Conservation (phyloP, 495 filamentous ascomycete species). For the Aspergillus ellipticus region DNA sequence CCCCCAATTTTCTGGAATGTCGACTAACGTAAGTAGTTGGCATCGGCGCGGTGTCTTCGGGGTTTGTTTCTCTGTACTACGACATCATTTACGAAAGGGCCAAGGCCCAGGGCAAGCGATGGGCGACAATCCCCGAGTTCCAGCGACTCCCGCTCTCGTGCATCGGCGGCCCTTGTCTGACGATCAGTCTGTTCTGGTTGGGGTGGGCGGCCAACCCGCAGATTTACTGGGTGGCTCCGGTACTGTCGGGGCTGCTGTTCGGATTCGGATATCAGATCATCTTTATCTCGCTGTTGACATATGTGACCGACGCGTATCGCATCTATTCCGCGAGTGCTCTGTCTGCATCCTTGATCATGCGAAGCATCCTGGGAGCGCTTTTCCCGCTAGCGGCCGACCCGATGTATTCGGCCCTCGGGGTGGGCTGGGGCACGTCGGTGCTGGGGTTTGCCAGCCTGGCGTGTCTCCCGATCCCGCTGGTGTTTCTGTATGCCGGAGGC, state of each 20-base stretch:
- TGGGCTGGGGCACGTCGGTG: slow-evolving; percentile 42
- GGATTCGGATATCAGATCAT: slow-evolving; percentile 64
- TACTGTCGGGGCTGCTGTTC: slow-evolving; percentile 62
- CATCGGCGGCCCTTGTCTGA: slow-evolving; percentile 60
- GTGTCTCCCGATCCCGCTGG: slow-evolving; percentile 40
- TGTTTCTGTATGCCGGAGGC: slow-evolving; percentile 32
- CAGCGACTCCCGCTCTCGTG: slow-evolving; percentile 65
- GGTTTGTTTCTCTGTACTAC: slow-evolving; percentile 47
- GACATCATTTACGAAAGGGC: slow-evolving; percentile 49
- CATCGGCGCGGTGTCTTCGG: slow-evolving; percentile 32
- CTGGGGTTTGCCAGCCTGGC: slow-evolving; percentile 44
- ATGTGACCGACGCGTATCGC: slow-evolving; percentile 73
- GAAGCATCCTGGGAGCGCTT: slow-evolving; percentile 59
- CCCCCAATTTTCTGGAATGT: too few species aligned
- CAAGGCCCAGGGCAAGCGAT: slow-evolving; percentile 30
- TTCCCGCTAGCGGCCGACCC: slow-evolving; percentile 43
- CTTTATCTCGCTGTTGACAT: slow-evolving; percentile 69
- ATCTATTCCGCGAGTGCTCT: slow-evolving; percentile 67
- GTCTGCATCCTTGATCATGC: slow-evolving; percentile 57
- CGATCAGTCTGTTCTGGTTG: slow-evolving; percentile 66
- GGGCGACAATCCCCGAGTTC: slow-evolving; percentile 53
- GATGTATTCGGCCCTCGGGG: slow-evolving; percentile 38
- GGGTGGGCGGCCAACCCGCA: slow-evolving; percentile 57
- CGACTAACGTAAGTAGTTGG: slow-evolving; percentile 28
- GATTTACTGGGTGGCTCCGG: slow-evolving; percentile 62